Conservation (phyloP, 306 rosid species). For the Prunus davidiana region DNA sequence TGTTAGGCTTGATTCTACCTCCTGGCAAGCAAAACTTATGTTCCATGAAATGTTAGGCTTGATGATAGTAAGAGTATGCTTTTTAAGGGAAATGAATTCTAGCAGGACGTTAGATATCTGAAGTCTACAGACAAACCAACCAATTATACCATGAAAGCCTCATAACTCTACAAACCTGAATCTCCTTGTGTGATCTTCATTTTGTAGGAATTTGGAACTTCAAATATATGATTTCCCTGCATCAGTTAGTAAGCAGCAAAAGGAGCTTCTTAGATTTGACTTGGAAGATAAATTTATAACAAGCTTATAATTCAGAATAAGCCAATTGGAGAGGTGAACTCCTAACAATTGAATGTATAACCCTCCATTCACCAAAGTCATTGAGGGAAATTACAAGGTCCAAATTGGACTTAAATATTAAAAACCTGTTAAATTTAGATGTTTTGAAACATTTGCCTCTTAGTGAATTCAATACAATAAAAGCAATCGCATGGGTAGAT, state of each 20-base stretch:
- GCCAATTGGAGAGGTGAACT: not conserved
- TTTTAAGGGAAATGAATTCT: no score
- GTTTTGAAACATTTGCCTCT: not conserved
- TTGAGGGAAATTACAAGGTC: not conserved
- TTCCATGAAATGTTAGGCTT: not conserved
- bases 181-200: conserved; percentile 59
- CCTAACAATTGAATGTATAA: not conserved
- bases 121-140: not conserved
- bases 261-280: conserved; percentile 12
- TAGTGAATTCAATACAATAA: not conserved
- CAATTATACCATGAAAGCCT: not conserved
- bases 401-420: not conserved
- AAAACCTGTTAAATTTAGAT: not conserved
- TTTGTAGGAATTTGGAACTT: conserved; percentile 87
- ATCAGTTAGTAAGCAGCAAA: conserved; percentile 26
- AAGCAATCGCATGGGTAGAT: not conserved
- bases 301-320: conserved; percentile 6
- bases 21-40: not conserved
- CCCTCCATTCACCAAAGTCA: not conserved
- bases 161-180: conserved; percentile 45
- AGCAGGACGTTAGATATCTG: not conserved
- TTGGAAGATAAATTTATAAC: not conserved
- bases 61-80: not conserved
- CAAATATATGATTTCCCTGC: conserved; percentile 84
- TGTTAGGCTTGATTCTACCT: not conserved